Base-by-base conservation (phyloP, 305 asterid species). In the Fraxinus paxiana region DNA sequence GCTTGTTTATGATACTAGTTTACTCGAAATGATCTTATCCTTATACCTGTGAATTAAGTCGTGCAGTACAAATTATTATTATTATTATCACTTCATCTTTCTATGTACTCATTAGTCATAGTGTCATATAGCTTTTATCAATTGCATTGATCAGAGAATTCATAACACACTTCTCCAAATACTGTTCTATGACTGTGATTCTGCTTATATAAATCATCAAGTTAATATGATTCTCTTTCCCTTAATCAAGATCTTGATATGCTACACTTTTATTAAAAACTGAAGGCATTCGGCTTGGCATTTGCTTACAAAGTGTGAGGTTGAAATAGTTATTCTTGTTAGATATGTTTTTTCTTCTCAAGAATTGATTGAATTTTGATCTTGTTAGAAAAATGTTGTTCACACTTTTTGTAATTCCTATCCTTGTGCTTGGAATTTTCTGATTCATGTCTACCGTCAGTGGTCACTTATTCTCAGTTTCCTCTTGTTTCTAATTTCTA, bases 161-260 rank as follows among this genome's bases (percentile, higher is more conserved):
- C 33, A 31, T 63, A 63, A 26, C 0, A 24, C 35, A 26, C 72
- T 63, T 63, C 31, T 22, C 72, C 31, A 12, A 63, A 22, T 10
- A 63, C 31, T 2, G 17, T 22, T 24, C 18, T 24, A 4, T 24
- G 35, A 26, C 67, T 24, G 28, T 63, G n/a, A 22, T 63, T 63
- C 28, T 10, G n/a, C 31, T 24, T 63, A 4, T 2, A 63, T 22
- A 63, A 63, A 8, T 13, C 12, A 24, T 63, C 15, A 83, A 30
- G 80, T 54, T 33, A 31, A 13, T 43, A 13, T 43, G 10, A 15
- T 26, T 7, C 75, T 82, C 35, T 18, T 10, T 24, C 51, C 61
- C 51, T 81, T 70, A 24, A 17, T 82, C 33, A 51, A 76, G 73
- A 51, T 10, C 48, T 6, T 77, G 75, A 38, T 63, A 8, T 33